Percentiles rank a stretch among this genome's conserved stretches.
These are phyloP conservation scores for Penicillium herquei DNA, from an alignment of 495 filamentous ascomycete species.

Conservation along the genomic window DNA sequence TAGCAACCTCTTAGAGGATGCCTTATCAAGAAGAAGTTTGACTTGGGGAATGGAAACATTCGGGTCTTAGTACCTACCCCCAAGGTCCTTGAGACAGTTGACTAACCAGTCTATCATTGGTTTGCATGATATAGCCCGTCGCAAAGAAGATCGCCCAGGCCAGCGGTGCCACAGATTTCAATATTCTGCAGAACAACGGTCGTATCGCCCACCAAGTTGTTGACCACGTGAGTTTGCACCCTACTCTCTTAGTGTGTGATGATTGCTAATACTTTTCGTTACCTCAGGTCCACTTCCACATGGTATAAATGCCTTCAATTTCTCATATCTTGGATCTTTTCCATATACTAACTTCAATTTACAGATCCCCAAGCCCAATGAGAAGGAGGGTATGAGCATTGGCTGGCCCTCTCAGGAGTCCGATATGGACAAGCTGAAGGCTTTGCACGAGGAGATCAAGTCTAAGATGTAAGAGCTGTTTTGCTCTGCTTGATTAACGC, in stretches of 20 bases:
- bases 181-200: conserved; percentile 97
- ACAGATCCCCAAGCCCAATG: conserved; percentile 94
- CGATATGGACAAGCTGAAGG: conserved; percentile 84
- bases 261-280: not conserved
- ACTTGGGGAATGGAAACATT: not conserved
- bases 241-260: not conserved
- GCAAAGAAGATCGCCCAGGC: conserved; percentile 84
- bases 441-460: conserved; percentile 77
- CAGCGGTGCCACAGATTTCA: conserved; percentile 76
- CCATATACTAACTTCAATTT: conserved; percentile 14
- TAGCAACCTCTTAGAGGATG: too few species aligned
- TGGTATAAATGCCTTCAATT: conserved; percentile 54
- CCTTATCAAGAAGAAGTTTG: not conserved
- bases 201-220: conserved; percentile 90
- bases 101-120: conserved; percentile 8
- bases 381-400: conserved; percentile 74
- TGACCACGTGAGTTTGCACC: conserved; percentile 66
- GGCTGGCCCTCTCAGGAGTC: conserved; percentile 73
- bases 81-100: conserved; percentile 20
- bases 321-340: not conserved
- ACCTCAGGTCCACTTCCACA: conserved; percentile 82
- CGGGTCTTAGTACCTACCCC: not conserved
- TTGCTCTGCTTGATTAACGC: not conserved
- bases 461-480: conserved; percentile 67
- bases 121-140: conserved; percentile 57